A percentile compares a stretch with the other conserved stretches of the same genome.
Evolutionary conservation across 2,329 filamentous ascomycete genomes (phyloP).

Genomic region (Nectriaceae sp.): DNA sequence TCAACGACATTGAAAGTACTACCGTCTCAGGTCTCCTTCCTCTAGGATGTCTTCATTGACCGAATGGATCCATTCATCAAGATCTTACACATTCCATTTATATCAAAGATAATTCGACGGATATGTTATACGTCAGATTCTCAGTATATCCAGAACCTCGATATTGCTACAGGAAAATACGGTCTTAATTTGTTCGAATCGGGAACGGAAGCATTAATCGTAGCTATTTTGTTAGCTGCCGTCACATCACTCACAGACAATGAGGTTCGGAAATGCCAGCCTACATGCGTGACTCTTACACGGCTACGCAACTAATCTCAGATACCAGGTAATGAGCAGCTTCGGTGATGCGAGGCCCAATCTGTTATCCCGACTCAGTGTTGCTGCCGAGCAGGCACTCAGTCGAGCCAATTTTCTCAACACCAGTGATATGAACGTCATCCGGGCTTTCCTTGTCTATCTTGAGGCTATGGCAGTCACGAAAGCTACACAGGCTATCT

Average conservation of each 20-base stretch:
- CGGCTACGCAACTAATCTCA: background rate
- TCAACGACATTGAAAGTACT: conserved; percentile 1
- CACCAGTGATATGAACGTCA: background rate
- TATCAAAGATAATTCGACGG: conserved; percentile 8
- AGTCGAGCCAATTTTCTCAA: conserved; percentile 9
- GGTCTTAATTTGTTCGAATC: background rate
- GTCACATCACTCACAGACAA: conserved; percentile 10
- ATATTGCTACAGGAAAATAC: background rate
- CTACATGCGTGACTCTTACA: background rate
- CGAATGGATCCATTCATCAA: conserved; percentile 15
- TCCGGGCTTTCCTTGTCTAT: background rate
- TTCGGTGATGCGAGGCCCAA: conserved; percentile 9
- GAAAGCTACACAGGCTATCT: conserved; percentile 1
- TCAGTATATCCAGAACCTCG: background rate
- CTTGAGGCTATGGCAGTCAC: background rate
- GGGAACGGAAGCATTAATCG: conserved; percentile 14
- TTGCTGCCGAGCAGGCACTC: conserved; percentile 10
- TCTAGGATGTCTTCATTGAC: conserved; percentile 16
- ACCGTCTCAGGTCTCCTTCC: conserved; percentile 14
- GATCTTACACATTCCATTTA: conserved; percentile 12
- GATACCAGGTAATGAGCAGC: conserved; percentile 6
- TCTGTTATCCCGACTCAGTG: conserved; percentile 5
- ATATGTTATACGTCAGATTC: background rate
- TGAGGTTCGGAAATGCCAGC: conserved; percentile 2
- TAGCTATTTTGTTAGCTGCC: conserved; percentile 15